Percentiles rank a stretch among this genome's conserved stretches.
These are phyloP conservation scores for Trichoderma gracile DNA, from an alignment of 2,329 filamentous ascomycete species.

Conservation along the genomic window DNA sequence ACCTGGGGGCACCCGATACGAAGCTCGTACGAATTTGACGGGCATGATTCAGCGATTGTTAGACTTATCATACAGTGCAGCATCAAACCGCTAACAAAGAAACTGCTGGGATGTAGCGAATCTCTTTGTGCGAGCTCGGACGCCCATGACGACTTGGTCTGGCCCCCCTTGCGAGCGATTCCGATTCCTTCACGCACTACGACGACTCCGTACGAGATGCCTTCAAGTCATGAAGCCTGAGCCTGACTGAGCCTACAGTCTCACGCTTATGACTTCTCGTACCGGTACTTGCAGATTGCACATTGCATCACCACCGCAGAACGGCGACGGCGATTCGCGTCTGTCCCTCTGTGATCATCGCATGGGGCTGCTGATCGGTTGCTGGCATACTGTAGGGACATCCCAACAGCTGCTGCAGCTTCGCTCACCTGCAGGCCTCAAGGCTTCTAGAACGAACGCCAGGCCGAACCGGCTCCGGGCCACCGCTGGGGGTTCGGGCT, in stretches of 20 bases:
- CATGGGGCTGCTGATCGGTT: slow-evolving; percentile 12
- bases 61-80: no score
- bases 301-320: no score
- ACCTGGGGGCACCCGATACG: neutral
- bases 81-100: neutral
- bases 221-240: neutral
- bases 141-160: neutral
- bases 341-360: slow-evolving; percentile 1
- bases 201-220: neutral
- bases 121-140: no score
- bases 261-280: neutral
- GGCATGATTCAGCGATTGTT: no score
- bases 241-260: no score
- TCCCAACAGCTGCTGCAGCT: no score
- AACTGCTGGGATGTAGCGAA: neutral
- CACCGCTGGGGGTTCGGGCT: neutral
- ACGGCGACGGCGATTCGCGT: neutral
- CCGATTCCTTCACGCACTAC: neutral
- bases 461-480: no score
- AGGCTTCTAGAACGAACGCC: slow-evolving; percentile 4
- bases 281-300: neutral
- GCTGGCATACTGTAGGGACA: neutral
- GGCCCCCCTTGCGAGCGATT: neutral
- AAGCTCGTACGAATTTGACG: neutral
- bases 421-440: neutral